Conservation (phyloP, 2,329 filamentous ascomycete species). For the Nemania bipapillata region DNA sequence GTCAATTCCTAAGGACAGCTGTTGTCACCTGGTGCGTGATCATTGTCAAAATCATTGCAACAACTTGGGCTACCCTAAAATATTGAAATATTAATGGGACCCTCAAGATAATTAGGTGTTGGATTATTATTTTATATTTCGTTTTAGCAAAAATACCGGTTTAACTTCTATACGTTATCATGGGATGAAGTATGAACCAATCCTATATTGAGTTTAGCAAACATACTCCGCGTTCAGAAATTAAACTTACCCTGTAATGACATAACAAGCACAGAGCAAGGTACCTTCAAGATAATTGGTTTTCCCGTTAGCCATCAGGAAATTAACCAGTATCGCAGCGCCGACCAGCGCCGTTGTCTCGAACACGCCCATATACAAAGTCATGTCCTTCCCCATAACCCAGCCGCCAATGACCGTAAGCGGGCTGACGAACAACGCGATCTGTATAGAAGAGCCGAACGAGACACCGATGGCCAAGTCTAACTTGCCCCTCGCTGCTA, state of each 20-base stretch:
- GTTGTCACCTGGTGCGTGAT: too few species aligned
- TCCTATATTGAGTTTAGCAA: slow-evolving; percentile 1
- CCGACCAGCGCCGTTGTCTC: slow-evolving; percentile 87
- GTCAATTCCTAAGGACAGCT: too few species aligned
- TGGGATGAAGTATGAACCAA: slow-evolving; percentile 20
- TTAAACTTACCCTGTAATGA: slow-evolving; percentile 63
- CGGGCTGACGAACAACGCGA: slow-evolving; percentile 74
- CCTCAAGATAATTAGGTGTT: too few species aligned
- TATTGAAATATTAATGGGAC: too few species aligned
- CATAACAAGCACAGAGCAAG: slow-evolving; percentile 70
- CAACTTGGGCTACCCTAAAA: too few species aligned
- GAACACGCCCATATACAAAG: slow-evolving; percentile 84
- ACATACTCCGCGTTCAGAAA: not conserved
- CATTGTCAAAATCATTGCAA: too few species aligned
- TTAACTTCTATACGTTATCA: not conserved
- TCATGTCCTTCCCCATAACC: slow-evolving; percentile 72
- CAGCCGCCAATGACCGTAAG: slow-evolving; percentile 75
- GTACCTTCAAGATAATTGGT: slow-evolving; percentile 88
- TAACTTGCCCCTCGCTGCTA: slow-evolving; percentile 77
- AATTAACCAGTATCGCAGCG: slow-evolving; percentile 83
- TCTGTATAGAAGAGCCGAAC: slow-evolving; percentile 75
- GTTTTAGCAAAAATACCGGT: too few species aligned
- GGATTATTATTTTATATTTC: too few species aligned
- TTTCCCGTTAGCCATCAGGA: slow-evolving; percentile 82
- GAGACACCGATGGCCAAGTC: slow-evolving; percentile 76